Evolutionary conservation across 1,284 basidiomycete genomes (phyloP), one percentile per base, ranked within the genome.

Genomic region (Stereum hirsutum): DNA sequence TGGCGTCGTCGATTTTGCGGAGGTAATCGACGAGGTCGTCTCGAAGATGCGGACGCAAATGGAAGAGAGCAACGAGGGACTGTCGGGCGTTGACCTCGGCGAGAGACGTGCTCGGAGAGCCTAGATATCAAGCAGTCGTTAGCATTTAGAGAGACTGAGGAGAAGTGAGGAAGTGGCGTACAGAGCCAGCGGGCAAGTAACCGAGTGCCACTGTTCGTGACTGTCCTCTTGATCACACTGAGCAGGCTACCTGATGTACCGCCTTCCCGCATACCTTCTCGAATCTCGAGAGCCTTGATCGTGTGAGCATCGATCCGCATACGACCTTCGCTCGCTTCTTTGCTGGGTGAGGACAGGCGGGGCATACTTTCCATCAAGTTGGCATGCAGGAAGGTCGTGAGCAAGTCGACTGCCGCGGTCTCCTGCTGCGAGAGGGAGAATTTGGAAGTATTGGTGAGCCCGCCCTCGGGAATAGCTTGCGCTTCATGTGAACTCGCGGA

Each of bases 241-340:
- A 94, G 55, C 33, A 97, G 66, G 46, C 85, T 93, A 0, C 92
- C 90, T 41, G 72, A 72, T 1, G 66, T 60, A 0, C 85, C 80
- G 2, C 88, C 88, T 48, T 89, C 85, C 25, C 81, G 71, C 27
- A 84, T 69, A 17, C 75, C 75, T 61, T 93, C 88, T 24, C 81
- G 72, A 45, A 97, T 86, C 62, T 97, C 92, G 19, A 96, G 75
- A 6, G 88, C 86, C 53, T 84, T 85, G 54, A 95, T 80, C 1
- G 93, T 95, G 57, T 93, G 84, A 2, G 87, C 77, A 58, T 95
- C 91, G 47, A 95, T 92, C 54, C 90, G 86, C 88, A 94, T 91
- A 24, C 79, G 71, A 20, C 68, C 62, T n/a, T 66, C 60, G 2
- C 58, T 54, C 7, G 60, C 66, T 57, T 91, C 86, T 45, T 72